Percentiles rank a stretch among this genome's conserved stretches.
phyloP scores from a whole-genome alignment of 2,329 filamentous ascomycete genomes.

The Aspergillus fructus region DNA sequence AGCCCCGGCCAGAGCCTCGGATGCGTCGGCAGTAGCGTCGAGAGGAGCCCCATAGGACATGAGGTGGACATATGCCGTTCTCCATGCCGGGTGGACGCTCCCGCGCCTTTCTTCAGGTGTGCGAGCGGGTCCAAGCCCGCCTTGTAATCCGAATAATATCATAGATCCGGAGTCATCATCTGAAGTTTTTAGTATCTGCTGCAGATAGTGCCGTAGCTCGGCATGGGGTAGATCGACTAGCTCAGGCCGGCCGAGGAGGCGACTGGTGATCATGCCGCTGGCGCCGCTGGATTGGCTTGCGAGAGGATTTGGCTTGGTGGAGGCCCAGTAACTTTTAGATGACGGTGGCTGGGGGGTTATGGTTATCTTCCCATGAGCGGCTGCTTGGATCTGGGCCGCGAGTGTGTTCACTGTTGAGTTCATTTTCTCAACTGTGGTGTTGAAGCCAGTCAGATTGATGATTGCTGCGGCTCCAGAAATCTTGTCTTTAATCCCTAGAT shows the following conservation, averaged over 20 bases:
- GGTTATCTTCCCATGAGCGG: neutral
- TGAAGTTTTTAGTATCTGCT: neutral
- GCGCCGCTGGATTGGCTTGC: slow-evolving; percentile 30
- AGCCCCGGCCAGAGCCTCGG: neutral
- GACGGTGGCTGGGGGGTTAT: neutral
- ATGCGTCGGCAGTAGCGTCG: neutral
- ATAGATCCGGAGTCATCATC: neutral
- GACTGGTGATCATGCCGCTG: slow-evolving; percentile 31
- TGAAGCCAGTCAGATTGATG: neutral
- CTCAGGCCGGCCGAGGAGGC: slow-evolving; percentile 34
- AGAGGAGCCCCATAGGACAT: neutral
- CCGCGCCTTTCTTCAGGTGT: neutral
- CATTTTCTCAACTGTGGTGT: neutral
- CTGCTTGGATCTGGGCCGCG: neutral
- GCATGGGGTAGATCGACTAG: slow-evolving; percentile 23
- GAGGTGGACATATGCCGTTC: neutral
- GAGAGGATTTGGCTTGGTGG: slow-evolving; percentile 20
- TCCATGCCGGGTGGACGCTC: neutral
- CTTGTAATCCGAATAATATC: neutral
- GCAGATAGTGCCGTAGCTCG: slow-evolving; percentile 2
- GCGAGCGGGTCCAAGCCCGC: neutral
- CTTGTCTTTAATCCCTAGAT: no score
- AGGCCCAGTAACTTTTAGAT: neutral
- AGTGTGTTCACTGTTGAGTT: neutral
- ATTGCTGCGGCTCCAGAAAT: neutral